These are phyloP conservation scores for Ceratonia siliqua DNA, from an alignment of 306 rosid genomes.

Conservation along the genomic window DNA sequence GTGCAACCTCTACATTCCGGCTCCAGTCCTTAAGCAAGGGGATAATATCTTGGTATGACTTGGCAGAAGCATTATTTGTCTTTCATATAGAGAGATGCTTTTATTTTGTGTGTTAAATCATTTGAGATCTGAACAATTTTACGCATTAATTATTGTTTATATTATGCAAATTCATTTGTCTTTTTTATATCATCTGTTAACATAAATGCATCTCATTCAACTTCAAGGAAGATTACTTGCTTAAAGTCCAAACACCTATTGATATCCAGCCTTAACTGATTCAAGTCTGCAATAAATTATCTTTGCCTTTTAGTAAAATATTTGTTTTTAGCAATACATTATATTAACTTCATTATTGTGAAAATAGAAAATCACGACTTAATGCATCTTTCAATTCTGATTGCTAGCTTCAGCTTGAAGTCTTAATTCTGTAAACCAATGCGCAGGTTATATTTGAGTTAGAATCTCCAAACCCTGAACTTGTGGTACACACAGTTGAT, in stretches of 20 bases:
- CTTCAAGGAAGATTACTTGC: not conserved
- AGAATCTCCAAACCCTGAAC: slow-evolving; percentile 65
- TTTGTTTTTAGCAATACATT: not conserved
- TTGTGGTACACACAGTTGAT: slow-evolving; percentile 58
- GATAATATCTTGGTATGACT: slow-evolving; percentile 70
- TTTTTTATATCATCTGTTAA: slow-evolving; percentile 1
- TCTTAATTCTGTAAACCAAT: not conserved
- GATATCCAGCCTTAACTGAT: not conserved
- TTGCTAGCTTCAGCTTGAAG: slow-evolving; percentile 5
- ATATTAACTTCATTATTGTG: not conserved
- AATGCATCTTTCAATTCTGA: slow-evolving; percentile 10
- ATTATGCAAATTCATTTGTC: slow-evolving; percentile 13
- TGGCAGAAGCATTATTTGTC: not conserved
- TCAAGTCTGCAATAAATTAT: not conserved
- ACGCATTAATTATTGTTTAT: slow-evolving; percentile 3
- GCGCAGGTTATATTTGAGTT: slow-evolving; percentile 75
- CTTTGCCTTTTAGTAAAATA: not conserved
- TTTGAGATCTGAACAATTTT: not conserved
- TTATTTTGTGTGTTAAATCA: not conserved
- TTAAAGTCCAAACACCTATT: not conserved
- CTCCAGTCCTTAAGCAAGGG: slow-evolving; percentile 74
- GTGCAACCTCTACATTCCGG: slow-evolving; percentile 90
- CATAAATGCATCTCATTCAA: not conserved
- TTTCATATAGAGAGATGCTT: not conserved
- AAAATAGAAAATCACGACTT: not conserved